Evolutionary conservation across 495 filamentous ascomycete species (phyloP).

Genomic region (Xylaria scruposa): DNA sequence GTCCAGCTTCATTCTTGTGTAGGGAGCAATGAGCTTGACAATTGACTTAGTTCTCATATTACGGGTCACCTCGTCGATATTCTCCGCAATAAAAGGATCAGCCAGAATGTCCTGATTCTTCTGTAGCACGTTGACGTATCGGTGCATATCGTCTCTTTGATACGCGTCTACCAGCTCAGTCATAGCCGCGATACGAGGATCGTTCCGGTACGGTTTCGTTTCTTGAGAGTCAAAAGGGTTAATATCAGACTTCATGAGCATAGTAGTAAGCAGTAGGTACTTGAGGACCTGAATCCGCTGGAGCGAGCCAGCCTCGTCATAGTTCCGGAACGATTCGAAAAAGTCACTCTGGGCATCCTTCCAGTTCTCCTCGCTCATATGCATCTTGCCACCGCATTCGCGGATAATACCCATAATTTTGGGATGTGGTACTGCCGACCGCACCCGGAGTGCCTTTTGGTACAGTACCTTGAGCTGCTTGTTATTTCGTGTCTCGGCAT

Average conservation of each 20-base stretch:
- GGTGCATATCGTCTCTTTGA: conserved; percentile 92
- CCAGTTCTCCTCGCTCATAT: conserved; percentile 99
- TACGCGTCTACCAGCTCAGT: conserved; percentile 96
- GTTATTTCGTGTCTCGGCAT: conserved; percentile 94
- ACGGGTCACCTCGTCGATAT: conserved; percentile 98
- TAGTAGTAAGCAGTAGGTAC: conserved; percentile 93
- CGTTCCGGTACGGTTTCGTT: conserved; percentile 98
- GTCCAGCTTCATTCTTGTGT: conserved; percentile 84
- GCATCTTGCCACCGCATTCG: conserved; percentile 99
- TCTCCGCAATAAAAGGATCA: conserved; percentile 97
- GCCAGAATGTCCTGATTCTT: conserved; percentile 87
- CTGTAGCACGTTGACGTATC: conserved; percentile 85
- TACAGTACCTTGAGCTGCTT: conserved; percentile 95
- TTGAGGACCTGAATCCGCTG: conserved; percentile 97
- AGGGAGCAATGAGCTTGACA: conserved; percentile 90
- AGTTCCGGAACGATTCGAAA: conserved; percentile 98
- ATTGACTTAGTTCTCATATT: conserved; percentile 98
- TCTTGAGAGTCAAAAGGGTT: conserved; percentile 99
- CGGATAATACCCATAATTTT: conserved; percentile 99
- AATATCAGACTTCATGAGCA: conserved; percentile 99
- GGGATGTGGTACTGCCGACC: conserved; percentile 94
- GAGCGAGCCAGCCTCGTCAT: conserved; percentile 95
- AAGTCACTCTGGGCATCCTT: conserved; percentile 96
- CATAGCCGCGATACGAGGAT: conserved; percentile 95
- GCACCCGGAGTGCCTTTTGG: conserved; percentile 84